phyloP scores from a whole-genome alignment of 2,329 filamentous ascomycete genomes.

The Stenocarpella maydis region DNA sequence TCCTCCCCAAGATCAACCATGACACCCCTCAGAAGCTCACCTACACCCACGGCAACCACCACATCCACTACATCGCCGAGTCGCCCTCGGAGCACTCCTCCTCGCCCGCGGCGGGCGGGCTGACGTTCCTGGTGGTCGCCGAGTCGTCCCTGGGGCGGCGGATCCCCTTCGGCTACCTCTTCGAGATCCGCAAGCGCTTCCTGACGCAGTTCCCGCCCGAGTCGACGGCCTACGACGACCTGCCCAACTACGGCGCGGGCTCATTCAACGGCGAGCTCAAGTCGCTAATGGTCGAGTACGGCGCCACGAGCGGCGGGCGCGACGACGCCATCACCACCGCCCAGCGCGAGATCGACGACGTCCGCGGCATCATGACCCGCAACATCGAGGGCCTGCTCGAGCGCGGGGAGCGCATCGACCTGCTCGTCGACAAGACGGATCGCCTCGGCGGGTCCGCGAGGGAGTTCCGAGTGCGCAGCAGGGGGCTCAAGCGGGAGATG shows the following conservation, averaged over 20 bases:
- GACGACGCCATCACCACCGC: slow-evolving; percentile 86
- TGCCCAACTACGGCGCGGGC: slow-evolving; percentile 90
- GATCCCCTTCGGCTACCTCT: slow-evolving; percentile 90
- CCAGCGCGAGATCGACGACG: slow-evolving; percentile 89
- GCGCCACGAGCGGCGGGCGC: slow-evolving; percentile 77
- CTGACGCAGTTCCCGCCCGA: slow-evolving; percentile 72
- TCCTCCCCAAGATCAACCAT: slow-evolving; percentile 95
- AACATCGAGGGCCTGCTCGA: slow-evolving; percentile 92
- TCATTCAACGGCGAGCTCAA: slow-evolving; percentile 85
- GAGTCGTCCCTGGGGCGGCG: slow-evolving; percentile 83
- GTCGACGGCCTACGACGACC: slow-evolving; percentile 74
- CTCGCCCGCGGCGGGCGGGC: slow-evolving; percentile 72
- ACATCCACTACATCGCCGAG: slow-evolving; percentile 95
- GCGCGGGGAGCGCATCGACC: slow-evolving; percentile 89
- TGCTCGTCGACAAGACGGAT: slow-evolving; percentile 97
- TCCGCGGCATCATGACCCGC: slow-evolving; percentile 91
- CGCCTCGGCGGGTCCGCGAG: slow-evolving; percentile 84
- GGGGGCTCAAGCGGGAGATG: slow-evolving; percentile 90
- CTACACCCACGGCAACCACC: slow-evolving; percentile 89
- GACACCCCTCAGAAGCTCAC: slow-evolving; percentile 84
- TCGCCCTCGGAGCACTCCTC: slow-evolving; percentile 72
- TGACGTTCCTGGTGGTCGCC: slow-evolving; percentile 92
- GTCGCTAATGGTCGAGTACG: slow-evolving; percentile 82
- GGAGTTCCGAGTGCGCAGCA: slow-evolving; percentile 88
- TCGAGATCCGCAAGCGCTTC: slow-evolving; percentile 91